A percentile compares a stretch with the other conserved stretches of the same genome.
Evolutionary conservation across 306 rosid species (phyloP).

Genomic region (Dicorynia guianensis): DNA sequence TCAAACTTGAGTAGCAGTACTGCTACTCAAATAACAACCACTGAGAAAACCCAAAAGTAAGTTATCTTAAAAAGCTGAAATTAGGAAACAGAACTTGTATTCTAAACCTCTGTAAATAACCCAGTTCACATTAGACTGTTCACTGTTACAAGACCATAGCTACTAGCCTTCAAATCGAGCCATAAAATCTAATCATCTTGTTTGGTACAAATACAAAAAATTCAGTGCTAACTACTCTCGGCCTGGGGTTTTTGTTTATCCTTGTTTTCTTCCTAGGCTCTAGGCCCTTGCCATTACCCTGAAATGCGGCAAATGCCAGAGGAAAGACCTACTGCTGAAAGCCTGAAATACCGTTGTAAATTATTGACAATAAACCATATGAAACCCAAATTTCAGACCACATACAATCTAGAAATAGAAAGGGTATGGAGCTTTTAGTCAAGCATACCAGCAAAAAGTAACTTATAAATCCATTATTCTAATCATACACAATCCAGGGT

Average conservation of each 20-base stretch:
- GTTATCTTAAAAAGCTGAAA: conserved; percentile 3
- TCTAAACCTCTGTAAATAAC: conserved; percentile 22
- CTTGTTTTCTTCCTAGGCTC: not conserved
- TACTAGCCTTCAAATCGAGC: conserved; percentile 18
- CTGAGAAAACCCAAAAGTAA: not conserved
- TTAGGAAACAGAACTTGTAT: not conserved
- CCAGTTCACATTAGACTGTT: conserved; percentile 7
- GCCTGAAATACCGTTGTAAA: conserved; percentile 7
- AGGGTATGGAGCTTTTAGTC: conserved; percentile 13
- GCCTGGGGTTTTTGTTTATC: not conserved
- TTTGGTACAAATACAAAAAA: conserved; percentile 4
- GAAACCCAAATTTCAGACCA: conserved; percentile 14
- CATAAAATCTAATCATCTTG: conserved; percentile 1
- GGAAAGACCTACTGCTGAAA: conserved; percentile 1
- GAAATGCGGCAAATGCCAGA: not conserved
- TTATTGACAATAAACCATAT: conserved; percentile 2
- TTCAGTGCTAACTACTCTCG: not conserved
- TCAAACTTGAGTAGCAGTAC: conserved; percentile 6
- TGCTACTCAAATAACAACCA: conserved; percentile 18
- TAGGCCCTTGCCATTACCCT: not conserved
- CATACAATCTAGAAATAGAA: conserved; percentile 14
- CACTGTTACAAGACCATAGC: not conserved
- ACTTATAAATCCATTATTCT: not conserved
- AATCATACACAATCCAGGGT: not conserved
- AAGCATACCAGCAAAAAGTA: conserved; percentile 1